phyloP scores from a whole-genome alignment of 768 basidiomycete genomes.

The Lactarius hengduanensis region DNA sequence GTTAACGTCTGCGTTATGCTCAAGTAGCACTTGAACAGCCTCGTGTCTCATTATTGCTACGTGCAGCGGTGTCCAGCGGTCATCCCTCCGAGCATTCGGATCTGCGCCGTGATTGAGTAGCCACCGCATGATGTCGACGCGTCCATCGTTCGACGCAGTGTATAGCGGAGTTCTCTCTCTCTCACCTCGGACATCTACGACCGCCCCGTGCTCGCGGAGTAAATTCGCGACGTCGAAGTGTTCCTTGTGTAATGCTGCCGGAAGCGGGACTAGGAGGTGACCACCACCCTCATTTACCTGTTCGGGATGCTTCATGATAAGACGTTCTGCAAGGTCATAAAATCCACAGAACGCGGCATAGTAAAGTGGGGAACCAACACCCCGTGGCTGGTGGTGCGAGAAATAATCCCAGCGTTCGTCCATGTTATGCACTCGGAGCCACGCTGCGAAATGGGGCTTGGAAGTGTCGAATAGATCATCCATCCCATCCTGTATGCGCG shows the following conservation, averaged over 20 bases:
- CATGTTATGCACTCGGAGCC: neutral
- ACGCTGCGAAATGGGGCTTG: neutral
- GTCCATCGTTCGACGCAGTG: neutral
- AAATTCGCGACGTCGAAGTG: neutral
- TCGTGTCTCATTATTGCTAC: neutral
- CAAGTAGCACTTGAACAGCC: neutral
- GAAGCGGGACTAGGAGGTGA: neutral
- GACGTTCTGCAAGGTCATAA: neutral
- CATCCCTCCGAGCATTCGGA: fast-evolving
- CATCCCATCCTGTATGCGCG: neutral
- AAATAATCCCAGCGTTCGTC: neutral
- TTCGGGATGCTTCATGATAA: neutral
- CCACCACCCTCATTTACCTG: neutral
- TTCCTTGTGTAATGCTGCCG: neutral
- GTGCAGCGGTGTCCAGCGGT: neutral
- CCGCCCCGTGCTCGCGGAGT: neutral
- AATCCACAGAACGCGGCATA: neutral
- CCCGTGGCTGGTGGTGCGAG: too few species aligned
- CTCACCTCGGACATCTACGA: neutral
- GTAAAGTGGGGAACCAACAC: neutral
- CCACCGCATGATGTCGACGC: neutral
- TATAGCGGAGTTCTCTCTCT: neutral
- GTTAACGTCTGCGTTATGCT: neutral
- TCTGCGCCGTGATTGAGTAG: neutral
- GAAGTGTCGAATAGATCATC: neutral